Conservation (phyloP, 2,329 filamentous ascomycete species). For the Diaporthe batatas region DNA sequence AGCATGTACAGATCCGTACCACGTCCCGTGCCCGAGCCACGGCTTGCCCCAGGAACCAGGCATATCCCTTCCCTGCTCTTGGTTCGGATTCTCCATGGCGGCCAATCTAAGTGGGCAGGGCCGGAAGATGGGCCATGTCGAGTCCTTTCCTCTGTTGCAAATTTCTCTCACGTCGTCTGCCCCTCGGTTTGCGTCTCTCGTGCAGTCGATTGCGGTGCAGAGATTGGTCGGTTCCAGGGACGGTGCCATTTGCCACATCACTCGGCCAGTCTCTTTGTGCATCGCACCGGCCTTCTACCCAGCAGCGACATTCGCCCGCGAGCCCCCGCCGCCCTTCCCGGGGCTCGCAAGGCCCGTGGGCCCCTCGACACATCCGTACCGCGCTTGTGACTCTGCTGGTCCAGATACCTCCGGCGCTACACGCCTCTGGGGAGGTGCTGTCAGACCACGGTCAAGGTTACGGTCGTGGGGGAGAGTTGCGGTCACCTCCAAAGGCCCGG, state of each 20-base stretch:
- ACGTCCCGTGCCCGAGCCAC: slow-evolving; percentile 32
- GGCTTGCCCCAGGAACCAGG: slow-evolving; percentile 49
- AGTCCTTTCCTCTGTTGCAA: slow-evolving; percentile 41
- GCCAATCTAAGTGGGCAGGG: slow-evolving; percentile 45
- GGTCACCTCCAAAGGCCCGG: slow-evolving; percentile 40
- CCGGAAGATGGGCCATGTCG: slow-evolving; percentile 43
- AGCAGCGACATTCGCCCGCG: slow-evolving; percentile 43
- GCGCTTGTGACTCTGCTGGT: slow-evolving; percentile 40
- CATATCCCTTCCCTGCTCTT: slow-evolving; percentile 51
- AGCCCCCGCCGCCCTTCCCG: slow-evolving; percentile 36
- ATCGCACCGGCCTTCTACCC: slow-evolving; percentile 53
- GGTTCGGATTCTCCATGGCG: slow-evolving; percentile 28
- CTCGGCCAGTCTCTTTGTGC: slow-evolving; percentile 54
- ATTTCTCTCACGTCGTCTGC: slow-evolving; percentile 36
- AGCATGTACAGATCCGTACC: slow-evolving; percentile 29
- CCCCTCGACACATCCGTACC: slow-evolving; percentile 38
- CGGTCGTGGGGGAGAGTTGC: slow-evolving; percentile 37
- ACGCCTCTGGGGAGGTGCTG: slow-evolving; percentile 31
- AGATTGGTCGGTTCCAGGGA: slow-evolving; percentile 54
- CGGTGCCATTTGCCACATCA: slow-evolving; percentile 61
- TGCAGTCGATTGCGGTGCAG: slow-evolving; percentile 48
- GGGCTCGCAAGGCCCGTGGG: slow-evolving; percentile 44
- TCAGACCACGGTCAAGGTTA: slow-evolving; percentile 39
- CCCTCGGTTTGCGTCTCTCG: slow-evolving; percentile 45
- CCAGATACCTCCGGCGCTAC: slow-evolving; percentile 36